Evolutionary conservation across 441 rosid genomes (phyloP).

Genomic region (Erysimum cheiri): DNA sequence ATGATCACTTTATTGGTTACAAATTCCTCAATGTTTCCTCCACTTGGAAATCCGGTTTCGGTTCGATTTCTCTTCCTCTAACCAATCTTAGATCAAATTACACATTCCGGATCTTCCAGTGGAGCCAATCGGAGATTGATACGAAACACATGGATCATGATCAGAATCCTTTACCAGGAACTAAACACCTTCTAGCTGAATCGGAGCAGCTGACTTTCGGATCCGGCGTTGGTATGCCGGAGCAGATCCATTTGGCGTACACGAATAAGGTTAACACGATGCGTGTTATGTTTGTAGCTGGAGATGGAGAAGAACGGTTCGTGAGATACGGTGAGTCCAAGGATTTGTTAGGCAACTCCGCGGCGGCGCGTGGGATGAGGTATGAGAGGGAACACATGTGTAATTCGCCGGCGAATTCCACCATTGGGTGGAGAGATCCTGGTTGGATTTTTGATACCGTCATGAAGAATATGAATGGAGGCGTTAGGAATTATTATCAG

Average conservation of each 20-base stretch:
- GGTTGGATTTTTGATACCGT: slow-evolving; percentile 78
- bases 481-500: slow-evolving; percentile 76
- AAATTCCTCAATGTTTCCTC: slow-evolving; percentile 69
- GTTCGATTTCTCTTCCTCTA: slow-evolving; percentile 67
- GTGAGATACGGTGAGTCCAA: slow-evolving; percentile 74
- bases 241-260: slow-evolving; percentile 80
- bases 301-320: slow-evolving; percentile 63
- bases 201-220: slow-evolving; percentile 58
- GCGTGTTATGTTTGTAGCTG: slow-evolving; percentile 81
- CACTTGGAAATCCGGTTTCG: slow-evolving; percentile 67
- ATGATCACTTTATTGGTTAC: slow-evolving; percentile 77
- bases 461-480: slow-evolving; percentile 64
- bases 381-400: slow-evolving; percentile 87
- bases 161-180: slow-evolving; percentile 80
- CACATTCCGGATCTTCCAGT: slow-evolving; percentile 84
- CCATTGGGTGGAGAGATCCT: slow-evolving; percentile 89
- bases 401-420: slow-evolving; percentile 71
- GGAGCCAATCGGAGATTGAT: slow-evolving; percentile 69
- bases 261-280: slow-evolving; percentile 63
- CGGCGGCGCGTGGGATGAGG: slow-evolving; percentile 61
- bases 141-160: slow-evolving; percentile 68
- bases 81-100: slow-evolving; percentile 77
- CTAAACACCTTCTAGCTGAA: slow-evolving; percentile 57
- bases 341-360: slow-evolving; percentile 46
- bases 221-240: slow-evolving; percentile 58